A percentile compares a stretch with the other conserved stretches of the same genome.
phyloP scores from a whole-genome alignment of 257 asterid species.

The Rehmannia glutinosa region DNA sequence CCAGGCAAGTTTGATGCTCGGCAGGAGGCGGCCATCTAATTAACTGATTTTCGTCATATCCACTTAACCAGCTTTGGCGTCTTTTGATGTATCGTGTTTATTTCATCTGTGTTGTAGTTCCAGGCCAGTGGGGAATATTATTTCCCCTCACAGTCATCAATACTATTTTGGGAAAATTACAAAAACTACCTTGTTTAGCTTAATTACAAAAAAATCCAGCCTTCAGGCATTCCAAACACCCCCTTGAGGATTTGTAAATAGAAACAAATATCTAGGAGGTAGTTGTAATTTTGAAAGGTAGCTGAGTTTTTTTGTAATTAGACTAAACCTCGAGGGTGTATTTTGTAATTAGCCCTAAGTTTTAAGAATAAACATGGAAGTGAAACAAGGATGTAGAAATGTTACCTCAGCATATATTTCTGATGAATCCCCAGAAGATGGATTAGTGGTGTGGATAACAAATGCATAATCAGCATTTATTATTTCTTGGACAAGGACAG shows the following conservation, averaged over 20 bases:
- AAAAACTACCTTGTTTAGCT: no score
- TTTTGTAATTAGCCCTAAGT: no score
- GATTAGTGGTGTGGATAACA: slow-evolving; percentile 97
- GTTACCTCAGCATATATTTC: slow-evolving; percentile 96
- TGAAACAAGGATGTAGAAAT: slow-evolving; percentile 3
- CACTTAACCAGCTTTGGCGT: not conserved
- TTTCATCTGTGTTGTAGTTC: slow-evolving; percentile 6
- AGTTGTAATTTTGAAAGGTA: no score
- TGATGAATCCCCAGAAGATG: slow-evolving; percentile 87
- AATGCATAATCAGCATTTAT: slow-evolving; percentile 97
- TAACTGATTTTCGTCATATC: not conserved
- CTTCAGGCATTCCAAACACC: no score
- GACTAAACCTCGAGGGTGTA: no score
- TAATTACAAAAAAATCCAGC: no score
- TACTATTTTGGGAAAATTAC: not conserved
- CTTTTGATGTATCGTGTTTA: not conserved
- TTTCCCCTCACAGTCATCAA: not conserved
- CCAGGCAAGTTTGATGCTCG: not conserved
- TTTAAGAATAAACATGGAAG: not conserved
- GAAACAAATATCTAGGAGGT: no score
- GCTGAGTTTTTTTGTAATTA: no score
- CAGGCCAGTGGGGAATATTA: not conserved
- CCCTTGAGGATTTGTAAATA: no score
- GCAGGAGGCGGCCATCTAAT: slow-evolving; percentile 2
- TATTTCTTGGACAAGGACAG: slow-evolving; percentile 98